phyloP scores from a whole-genome alignment of 345 rosid genomes.

The Citrus medica region DNA sequence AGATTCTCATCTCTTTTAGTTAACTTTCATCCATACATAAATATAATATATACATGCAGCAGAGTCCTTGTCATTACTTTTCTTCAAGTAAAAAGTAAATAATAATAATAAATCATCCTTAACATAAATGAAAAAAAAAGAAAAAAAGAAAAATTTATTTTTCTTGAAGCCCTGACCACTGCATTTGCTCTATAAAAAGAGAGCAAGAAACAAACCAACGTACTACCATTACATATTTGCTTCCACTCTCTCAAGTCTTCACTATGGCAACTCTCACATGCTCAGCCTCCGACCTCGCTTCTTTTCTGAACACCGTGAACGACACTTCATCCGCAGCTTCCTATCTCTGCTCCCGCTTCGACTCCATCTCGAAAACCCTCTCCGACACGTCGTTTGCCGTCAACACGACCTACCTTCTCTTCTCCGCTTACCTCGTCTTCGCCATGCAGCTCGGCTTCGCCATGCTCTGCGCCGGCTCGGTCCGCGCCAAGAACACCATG shows the following conservation, averaged over 20 bases:
- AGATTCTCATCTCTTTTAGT: background rate
- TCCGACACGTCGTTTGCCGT: slow-evolving; percentile 49
- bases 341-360: slow-evolving; percentile 52
- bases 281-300: slow-evolving; percentile 36
- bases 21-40: no score
- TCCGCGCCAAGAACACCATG: slow-evolving; percentile 80
- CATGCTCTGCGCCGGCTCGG: slow-evolving; percentile 84
- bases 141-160: background rate
- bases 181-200: background rate
- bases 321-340: slow-evolving; percentile 29
- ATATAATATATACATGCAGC: no score
- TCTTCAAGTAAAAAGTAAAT: no score
- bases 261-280: slow-evolving; percentile 32
- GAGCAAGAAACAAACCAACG: background rate
- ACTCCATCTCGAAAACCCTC: slow-evolving; percentile 28
- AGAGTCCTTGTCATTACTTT: no score
- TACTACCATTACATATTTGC: background rate
- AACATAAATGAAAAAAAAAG: no score
- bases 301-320: slow-evolving; percentile 19
- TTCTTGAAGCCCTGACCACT: background rate
- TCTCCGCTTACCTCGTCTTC: slow-evolving; percentile 78
- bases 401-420: slow-evolving; percentile 72
- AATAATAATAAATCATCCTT: no score
- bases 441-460: slow-evolving; percentile 87
- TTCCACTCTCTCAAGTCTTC: background rate